Percentiles rank a stretch among this genome's conserved stretches.
These are phyloP conservation scores for Pseudocercospora macadamiae DNA, from an alignment of 2,329 filamentous ascomycete species.

Conservation along the genomic window DNA sequence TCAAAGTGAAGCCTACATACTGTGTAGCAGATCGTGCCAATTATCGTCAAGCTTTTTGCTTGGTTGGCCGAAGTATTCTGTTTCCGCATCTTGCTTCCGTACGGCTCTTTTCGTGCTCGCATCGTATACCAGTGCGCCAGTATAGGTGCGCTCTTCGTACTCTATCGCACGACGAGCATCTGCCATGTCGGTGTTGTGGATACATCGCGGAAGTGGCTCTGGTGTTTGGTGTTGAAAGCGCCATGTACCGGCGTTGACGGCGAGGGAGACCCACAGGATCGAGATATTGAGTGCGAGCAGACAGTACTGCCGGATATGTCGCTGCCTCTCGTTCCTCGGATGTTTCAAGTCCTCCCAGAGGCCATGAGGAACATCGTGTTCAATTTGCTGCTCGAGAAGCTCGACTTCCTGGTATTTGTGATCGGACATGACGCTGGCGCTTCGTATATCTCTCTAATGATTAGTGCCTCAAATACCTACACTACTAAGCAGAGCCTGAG, in stretches of 20 bases:
- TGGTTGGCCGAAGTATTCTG: slow-evolving; percentile 26
- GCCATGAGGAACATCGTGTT: background rate
- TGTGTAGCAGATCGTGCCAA: slow-evolving; percentile 23
- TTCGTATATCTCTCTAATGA: too few relatives aligned
- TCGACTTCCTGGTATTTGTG: too few relatives aligned
- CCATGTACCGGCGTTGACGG: background rate
- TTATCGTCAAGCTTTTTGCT: slow-evolving; percentile 19
- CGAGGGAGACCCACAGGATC: slow-evolving; percentile 4
- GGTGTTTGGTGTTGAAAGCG: background rate
- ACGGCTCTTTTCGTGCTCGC: slow-evolving; percentile 6
- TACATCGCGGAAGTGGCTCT: slow-evolving; percentile 6
- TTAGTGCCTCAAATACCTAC: too few relatives aligned
- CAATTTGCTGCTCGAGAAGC: too few relatives aligned
- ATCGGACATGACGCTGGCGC: too few relatives aligned
- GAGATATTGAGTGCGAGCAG: slow-evolving; percentile 8
- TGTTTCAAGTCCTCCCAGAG: slow-evolving; percentile 6
- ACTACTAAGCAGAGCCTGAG: too few relatives aligned
- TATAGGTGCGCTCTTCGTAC: slow-evolving; percentile 21
- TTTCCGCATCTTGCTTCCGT: slow-evolving; percentile 13
- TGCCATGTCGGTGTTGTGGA: slow-evolving; percentile 18
- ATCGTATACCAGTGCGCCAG: slow-evolving; percentile 21
- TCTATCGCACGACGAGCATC: slow-evolving; percentile 19
- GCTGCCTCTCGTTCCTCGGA: slow-evolving; percentile 2
- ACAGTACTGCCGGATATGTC: slow-evolving; percentile 3
- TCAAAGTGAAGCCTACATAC: background rate